Evolutionary conservation across 1,284 basidiomycete species (phyloP).

Genomic region (Trichosporon inkin): DNA sequence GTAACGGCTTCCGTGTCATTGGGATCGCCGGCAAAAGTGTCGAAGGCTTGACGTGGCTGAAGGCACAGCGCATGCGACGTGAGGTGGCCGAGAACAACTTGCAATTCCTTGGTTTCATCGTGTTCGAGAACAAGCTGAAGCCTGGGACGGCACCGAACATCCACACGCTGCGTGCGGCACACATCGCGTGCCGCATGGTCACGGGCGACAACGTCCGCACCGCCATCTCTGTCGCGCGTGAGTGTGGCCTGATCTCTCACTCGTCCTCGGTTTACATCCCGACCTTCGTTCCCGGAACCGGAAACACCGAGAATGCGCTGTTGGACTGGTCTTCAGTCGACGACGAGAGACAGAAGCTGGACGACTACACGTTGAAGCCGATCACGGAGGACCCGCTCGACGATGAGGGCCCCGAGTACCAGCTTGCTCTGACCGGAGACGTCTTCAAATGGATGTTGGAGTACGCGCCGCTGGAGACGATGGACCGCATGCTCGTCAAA

Average conservation of each 20-base stretch:
- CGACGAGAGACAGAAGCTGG: constrained; percentile 77
- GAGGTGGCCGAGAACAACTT: constrained; percentile 91
- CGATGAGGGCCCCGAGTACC: constrained; percentile 73
- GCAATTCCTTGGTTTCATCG: constrained; percentile 89
- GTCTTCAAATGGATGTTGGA: constrained; percentile 99
- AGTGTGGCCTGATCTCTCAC: constrained; percentile 84
- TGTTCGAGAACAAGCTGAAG: constrained; percentile 99
- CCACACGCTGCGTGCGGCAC: constrained; percentile 78
- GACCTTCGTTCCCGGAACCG: constrained; percentile 71
- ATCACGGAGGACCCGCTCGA: constrained; percentile 60
- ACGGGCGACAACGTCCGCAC: constrained; percentile 97
- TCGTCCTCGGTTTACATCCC: constrained; percentile 91
- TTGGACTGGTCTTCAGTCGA: constrained; percentile 93
- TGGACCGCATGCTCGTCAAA: constrained; percentile 97
- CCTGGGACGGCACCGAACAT: constrained; percentile 89
- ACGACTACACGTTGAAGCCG: constrained; percentile 82
- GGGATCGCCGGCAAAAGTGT: constrained; percentile 96
- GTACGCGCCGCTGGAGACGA: constrained; percentile 84
- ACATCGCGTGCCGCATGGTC: constrained; percentile 94
- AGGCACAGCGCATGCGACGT: constrained; percentile 91
- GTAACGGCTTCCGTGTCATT: constrained; percentile 95
- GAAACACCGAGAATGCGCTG: constrained; percentile 62
- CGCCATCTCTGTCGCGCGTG: constrained; percentile 92
- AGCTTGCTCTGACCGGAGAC: constrained; percentile 91
- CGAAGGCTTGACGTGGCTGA: constrained; percentile 91